Conservation (phyloP, 208 protist genomes). For the Leishmania turanica region DNA sequence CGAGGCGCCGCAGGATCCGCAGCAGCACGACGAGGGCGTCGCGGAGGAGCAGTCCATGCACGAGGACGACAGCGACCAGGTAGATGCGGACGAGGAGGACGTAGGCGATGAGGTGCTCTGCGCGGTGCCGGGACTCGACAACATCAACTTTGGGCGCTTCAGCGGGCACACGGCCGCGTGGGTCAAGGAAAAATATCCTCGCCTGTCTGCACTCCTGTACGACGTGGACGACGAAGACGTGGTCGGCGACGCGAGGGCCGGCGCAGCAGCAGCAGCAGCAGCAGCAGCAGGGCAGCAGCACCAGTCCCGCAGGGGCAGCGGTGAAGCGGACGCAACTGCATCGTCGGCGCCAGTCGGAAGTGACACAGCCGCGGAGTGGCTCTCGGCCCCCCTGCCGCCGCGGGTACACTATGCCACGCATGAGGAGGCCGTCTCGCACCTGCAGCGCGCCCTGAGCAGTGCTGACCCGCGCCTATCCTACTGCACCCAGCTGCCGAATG, state of each 20-base stretch:
- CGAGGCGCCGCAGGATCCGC: not conserved
- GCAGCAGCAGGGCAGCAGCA: not conserved
- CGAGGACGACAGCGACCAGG: not conserved
- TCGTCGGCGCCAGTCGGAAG: not conserved
- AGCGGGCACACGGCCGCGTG: conserved; percentile 63
- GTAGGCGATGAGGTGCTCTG: conserved; percentile 73
- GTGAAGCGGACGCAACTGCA: not conserved
- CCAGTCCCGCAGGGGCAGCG: not conserved
- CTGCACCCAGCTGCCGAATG: conserved; percentile 84
- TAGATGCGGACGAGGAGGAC: conserved; percentile 42
- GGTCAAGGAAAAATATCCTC: conserved; percentile 64
- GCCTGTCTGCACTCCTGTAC: conserved; percentile 67
- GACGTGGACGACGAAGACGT: conserved; percentile 11
- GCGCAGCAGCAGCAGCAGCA: conserved; percentile 1
- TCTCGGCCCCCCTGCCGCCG: conserved; percentile 10
- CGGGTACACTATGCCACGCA: conserved; percentile 46
- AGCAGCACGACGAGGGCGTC: not conserved
- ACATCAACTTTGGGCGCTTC: conserved; percentile 88
- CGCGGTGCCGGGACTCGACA: conserved; percentile 77
- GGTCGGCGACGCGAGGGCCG: conserved; percentile 11
- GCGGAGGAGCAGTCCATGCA: not conserved
- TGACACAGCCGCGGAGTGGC: not conserved
- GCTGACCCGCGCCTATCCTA: conserved; percentile 64
- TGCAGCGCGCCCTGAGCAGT: conserved; percentile 48
- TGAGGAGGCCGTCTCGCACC: conserved; percentile 40